A percentile compares a stretch with the other conserved stretches of the same genome.
Conservation (phyloP, 2,329 filamentous ascomycete genomes). For the Sclerotinia spermophila region DNA sequence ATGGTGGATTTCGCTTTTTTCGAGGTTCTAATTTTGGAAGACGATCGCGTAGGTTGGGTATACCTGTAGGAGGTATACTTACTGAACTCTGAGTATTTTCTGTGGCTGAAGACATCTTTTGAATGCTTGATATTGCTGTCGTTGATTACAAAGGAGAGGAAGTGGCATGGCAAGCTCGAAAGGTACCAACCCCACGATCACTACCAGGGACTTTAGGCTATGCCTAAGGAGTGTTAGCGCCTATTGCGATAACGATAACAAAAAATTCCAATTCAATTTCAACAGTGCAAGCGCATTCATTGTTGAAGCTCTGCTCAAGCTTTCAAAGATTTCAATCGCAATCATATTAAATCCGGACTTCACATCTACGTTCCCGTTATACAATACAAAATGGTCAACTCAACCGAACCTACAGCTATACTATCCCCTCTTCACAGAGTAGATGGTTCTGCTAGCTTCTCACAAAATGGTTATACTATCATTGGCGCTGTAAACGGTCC, state of each 20-base stretch:
- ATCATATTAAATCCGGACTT: neutral
- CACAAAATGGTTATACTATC: conserved; percentile 72
- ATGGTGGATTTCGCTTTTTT: conserved; percentile 48
- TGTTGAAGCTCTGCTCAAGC: neutral
- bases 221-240: conserved; percentile 14
- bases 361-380: neutral
- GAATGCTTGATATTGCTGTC: conserved; percentile 14
- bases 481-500: conserved; percentile 88
- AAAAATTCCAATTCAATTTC: conserved; percentile 6
- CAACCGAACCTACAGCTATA: conserved; percentile 43
- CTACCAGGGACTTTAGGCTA: neutral
- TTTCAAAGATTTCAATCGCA: conserved; percentile 6
- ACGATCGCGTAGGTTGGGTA: conserved; percentile 52
- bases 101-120: conserved; percentile 33
- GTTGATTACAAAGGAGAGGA: neutral
- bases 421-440: conserved; percentile 63
- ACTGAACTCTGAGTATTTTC: conserved; percentile 17
- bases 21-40: conserved; percentile 68
- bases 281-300: neutral
- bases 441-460: conserved; percentile 77
- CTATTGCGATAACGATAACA: conserved; percentile 16
- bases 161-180: neutral
- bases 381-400: conserved; percentile 37
- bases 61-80: conserved; percentile 25
- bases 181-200: conserved; percentile 4